Evolutionary conservation across 148 eudicot genomes (phyloP).

Genomic region (Silene latifolia): DNA sequence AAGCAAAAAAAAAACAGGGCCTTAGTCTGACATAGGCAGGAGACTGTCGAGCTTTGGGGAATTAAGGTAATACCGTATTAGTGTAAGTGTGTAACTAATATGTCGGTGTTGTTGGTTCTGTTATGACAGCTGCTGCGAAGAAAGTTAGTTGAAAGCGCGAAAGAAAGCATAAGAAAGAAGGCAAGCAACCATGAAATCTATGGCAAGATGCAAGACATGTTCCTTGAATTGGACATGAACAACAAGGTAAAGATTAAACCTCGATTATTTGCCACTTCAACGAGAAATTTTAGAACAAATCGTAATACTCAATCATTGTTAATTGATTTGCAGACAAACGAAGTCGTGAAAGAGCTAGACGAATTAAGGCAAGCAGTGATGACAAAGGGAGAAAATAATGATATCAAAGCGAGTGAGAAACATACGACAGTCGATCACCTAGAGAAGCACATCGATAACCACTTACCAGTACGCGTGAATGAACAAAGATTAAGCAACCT

Average conservation of each 20-base stretch:
- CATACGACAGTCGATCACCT: conserved; percentile 37
- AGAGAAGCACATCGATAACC: conserved; percentile 47
- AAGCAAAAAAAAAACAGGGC: too few relatives aligned
- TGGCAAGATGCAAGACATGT: conserved; percentile 33
- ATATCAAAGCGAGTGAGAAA: conserved; percentile 16
- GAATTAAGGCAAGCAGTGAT: conserved; percentile 42
- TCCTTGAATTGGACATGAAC: conserved; percentile 30
- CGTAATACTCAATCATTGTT: not conserved
- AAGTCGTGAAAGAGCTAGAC: conserved; percentile 22
- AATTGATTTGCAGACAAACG: conserved; percentile 17
- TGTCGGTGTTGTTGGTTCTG: not conserved
- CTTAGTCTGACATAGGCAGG: too few relatives aligned
- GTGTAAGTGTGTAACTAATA: not conserved
- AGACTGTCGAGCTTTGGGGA: too few relatives aligned
- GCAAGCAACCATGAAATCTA: conserved; percentile 30
- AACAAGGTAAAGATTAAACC: not conserved
- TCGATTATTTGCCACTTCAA: not conserved
- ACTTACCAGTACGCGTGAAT: conserved; percentile 66
- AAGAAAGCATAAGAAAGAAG: conserved; percentile 31
- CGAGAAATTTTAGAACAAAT: not conserved
- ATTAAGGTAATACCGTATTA: too few relatives aligned
- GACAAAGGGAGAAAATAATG: conserved; percentile 28
- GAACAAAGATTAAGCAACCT: conserved; percentile 72
- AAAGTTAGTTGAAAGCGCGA: conserved; percentile 32
- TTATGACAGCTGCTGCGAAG: conserved; percentile 18